Conservation (phyloP, 371 early-diverging fungal species). For the Phascolomyces articulosus region DNA sequence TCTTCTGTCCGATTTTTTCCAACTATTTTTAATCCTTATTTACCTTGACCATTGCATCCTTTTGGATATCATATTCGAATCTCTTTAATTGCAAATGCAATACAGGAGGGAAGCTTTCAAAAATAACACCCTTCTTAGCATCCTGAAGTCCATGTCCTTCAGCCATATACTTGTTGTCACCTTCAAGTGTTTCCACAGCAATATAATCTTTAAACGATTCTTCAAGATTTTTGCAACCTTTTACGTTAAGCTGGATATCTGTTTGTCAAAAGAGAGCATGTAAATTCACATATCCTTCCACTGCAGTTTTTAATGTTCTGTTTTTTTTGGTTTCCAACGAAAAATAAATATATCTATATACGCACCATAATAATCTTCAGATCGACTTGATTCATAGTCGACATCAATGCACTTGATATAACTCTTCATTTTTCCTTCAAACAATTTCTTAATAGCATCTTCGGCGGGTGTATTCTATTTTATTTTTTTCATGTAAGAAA, state of each 20-base stretch:
- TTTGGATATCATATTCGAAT: conserved; percentile 96
- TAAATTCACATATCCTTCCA: neutral
- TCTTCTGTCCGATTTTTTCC: neutral
- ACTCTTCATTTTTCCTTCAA: conserved; percentile 95
- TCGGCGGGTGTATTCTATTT: conserved; percentile 84
- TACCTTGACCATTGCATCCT: conserved; percentile 93
- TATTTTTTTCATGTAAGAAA: neutral
- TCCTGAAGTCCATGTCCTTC: conserved; percentile 97
- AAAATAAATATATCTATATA: too few relatives aligned
- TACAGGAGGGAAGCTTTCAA: conserved; percentile 94
- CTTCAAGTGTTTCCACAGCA: conserved; percentile 90
- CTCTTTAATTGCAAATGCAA: conserved; percentile 98
- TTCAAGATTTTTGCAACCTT: conserved; percentile 85
- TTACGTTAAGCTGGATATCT: conserved; percentile 96
- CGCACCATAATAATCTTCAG: conserved; percentile 64
- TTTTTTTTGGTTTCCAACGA: too few relatives aligned
- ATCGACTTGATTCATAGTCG: conserved; percentile 90
- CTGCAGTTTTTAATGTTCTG: too few relatives aligned
- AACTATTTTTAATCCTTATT: neutral
- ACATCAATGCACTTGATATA: conserved; percentile 95
- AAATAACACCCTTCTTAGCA: conserved; percentile 96
- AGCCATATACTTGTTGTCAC: conserved; percentile 98
- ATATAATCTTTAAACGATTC: conserved; percentile 94
- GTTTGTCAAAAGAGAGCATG: neutral
- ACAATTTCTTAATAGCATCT: conserved; percentile 88